These are phyloP conservation scores for Bruguiera sexangula DNA, from an alignment of 345 rosid species.

Conservation along the genomic window DNA sequence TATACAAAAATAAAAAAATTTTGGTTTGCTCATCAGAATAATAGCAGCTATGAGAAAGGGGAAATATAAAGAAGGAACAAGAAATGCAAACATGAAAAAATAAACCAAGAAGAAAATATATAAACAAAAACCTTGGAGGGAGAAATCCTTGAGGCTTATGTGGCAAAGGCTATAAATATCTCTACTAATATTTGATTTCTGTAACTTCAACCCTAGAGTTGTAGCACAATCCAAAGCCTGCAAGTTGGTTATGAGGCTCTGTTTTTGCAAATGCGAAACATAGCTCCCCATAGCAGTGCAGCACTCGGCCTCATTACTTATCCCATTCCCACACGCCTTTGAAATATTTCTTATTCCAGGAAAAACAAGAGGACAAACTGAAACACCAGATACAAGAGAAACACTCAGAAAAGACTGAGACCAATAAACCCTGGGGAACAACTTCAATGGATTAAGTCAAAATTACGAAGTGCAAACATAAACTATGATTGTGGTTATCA, in stretches of 20 bases:
- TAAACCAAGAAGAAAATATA: too few species aligned
- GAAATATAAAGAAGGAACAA: not conserved
- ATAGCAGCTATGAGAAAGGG: constrained; percentile 3
- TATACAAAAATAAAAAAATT: not conserved
- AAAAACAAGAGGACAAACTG: constrained; percentile 91
- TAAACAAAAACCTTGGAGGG: constrained; percentile 76
- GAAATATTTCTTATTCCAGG: constrained; percentile 66
- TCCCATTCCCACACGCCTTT: constrained; percentile 53
- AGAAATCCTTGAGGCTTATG: constrained; percentile 92
- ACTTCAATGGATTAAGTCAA: not conserved
- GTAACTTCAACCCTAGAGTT: constrained; percentile 61
- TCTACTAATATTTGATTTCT: constrained; percentile 55
- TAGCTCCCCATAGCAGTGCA: constrained; percentile 79
- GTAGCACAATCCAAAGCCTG: constrained; percentile 93
- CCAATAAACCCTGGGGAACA: not conserved
- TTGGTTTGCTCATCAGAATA: constrained; percentile 1
- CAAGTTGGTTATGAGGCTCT: constrained; percentile 85
- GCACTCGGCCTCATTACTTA: constrained; percentile 58
- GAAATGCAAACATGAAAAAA: not conserved
- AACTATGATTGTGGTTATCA: not conserved
- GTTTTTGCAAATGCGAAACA: constrained; percentile 89
- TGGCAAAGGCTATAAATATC: constrained; percentile 75
- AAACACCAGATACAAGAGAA: constrained; percentile 19
- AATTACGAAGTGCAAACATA: not conserved
- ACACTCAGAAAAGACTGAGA: not conserved